phyloP scores from a whole-genome alignment of 2,329 filamentous ascomycete genomes.

The Colletotrichum brevisporum region DNA sequence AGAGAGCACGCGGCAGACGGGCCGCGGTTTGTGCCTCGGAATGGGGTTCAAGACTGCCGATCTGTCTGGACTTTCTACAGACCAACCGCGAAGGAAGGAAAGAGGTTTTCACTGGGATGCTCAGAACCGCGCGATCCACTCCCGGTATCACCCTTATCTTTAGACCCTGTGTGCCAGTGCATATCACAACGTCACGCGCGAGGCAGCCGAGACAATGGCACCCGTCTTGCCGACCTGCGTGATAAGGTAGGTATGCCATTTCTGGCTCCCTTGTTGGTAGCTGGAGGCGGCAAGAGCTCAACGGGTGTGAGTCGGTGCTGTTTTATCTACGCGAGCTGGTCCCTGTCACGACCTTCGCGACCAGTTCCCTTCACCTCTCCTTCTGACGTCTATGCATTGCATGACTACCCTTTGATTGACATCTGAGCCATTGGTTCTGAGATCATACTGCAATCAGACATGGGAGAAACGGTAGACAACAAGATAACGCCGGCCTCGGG shows the following conservation, averaged over 20 bases:
- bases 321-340: neutral
- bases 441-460: neutral
- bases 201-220: conserved; percentile 9
- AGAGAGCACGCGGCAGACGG: neutral
- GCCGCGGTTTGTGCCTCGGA: neutral
- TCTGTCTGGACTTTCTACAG: neutral
- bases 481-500: conserved; percentile 8
- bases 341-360: neutral
- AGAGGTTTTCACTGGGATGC: neutral
- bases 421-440: neutral
- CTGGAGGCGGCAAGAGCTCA: conserved; percentile 2
- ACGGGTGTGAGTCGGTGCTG: neutral
- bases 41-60: conserved; percentile 1
- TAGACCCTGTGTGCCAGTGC: neutral
- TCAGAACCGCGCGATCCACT: conserved; percentile 1
- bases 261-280: neutral
- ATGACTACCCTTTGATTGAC: neutral
- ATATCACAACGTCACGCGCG: conserved; percentile 1
- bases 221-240: neutral
- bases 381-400: neutral
- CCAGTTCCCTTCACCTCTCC: neutral
- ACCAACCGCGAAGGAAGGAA: neutral
- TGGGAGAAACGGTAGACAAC: conserved; percentile 15
- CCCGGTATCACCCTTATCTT: conserved; percentile 23
- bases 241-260: neutral